Evolutionary conservation across 352 stramenopile species (phyloP), one percentile per base, ranked within the genome.

Genomic region (Phytophthora crassamura): DNA sequence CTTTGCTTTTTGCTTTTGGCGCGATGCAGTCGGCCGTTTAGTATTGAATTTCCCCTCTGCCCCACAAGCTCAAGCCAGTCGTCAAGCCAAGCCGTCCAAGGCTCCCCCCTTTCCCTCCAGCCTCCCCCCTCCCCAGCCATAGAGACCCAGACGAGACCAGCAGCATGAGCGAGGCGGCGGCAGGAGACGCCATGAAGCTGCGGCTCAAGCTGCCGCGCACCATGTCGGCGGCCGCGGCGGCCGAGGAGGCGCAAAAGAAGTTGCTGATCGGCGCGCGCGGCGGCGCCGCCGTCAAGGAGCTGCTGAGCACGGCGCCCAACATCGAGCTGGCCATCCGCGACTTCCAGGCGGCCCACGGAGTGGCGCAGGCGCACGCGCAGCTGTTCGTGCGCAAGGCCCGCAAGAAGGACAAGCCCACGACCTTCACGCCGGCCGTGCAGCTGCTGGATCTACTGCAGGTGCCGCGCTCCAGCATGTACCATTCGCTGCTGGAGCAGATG

Each of bases 271-370:
- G 88, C 28, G 85, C 84, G 7, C 80, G 77, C 28, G 88, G 88
- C 33, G 88, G 84, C 48, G 79, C 73, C n/a, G 80, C 82, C 43
- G 73, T 96, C 16, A 93, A 94, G 57, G 88, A 93, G 41, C 65
- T 96, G 32, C 72, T 96, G 36, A 91, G 82, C 43, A 96, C 86
- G 7, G 88, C 88, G 28, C 83, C 88, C 30, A 91, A 96, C 51
- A 89, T 89, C 4, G 86, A 94, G 60, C 80, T 89, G 50, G 88
- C 86, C 22, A 96, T 96, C 55, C 80, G 77, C 32, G 80, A 86
- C 40, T 96, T 94, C 72, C 88, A 96, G 59, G 62, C 67, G 4
- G 63, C 71, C 18, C 82, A 93, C 43, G 85, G 86, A 5, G 65
- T 96, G 51, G 63, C 75, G 10, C 77, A 80, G 42, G 65, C 74